Conservation (phyloP, 169 alveolate species). For the Plasmodium chabaudi region DNA sequence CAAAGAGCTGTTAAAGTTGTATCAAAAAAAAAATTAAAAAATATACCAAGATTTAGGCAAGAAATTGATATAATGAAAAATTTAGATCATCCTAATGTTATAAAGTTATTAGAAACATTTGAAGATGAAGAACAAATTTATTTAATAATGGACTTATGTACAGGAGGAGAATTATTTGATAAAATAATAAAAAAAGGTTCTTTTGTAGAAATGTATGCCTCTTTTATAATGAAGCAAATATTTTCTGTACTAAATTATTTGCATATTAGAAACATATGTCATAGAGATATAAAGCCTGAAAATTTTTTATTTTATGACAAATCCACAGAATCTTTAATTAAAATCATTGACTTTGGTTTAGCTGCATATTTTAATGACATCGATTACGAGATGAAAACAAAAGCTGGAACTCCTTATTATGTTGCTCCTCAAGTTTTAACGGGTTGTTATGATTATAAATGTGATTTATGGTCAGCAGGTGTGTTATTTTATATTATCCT, state of each 20-base stretch:
- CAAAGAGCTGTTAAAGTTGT: constrained; percentile 87
- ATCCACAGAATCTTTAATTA: constrained; percentile 84
- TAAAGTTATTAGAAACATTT: constrained; percentile 93
- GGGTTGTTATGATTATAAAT: constrained; percentile 86
- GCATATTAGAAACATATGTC: constrained; percentile 97
- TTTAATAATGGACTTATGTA: constrained; percentile 92
- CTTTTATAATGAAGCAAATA: constrained; percentile 84
- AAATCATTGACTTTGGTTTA: constrained; percentile 93
- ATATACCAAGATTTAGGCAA: constrained; percentile 85
- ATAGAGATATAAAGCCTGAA: constrained; percentile 99
- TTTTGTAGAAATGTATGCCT: constrained; percentile 87
- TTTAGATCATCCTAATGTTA: constrained; percentile 96
- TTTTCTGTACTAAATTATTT: constrained; percentile 96
- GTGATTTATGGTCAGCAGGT: constrained; percentile 93
- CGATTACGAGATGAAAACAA: constrained; percentile 82
- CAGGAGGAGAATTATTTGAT: constrained; percentile 94
- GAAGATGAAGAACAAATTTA: constrained; percentile 86
- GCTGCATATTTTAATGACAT: constrained; percentile 84
- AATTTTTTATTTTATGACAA: constrained; percentile 90
- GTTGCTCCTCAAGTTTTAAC: constrained; percentile 89
- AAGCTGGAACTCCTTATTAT: constrained; percentile 85
- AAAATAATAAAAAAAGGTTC: constrained; percentile 86
- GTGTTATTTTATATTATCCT: constrained; percentile 90
- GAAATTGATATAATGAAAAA: constrained; percentile 90
- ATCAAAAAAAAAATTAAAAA: constrained; percentile 85